Base-by-base conservation (phyloP, 768 basidiomycete species). In the Suillus ampliporus region DNA sequence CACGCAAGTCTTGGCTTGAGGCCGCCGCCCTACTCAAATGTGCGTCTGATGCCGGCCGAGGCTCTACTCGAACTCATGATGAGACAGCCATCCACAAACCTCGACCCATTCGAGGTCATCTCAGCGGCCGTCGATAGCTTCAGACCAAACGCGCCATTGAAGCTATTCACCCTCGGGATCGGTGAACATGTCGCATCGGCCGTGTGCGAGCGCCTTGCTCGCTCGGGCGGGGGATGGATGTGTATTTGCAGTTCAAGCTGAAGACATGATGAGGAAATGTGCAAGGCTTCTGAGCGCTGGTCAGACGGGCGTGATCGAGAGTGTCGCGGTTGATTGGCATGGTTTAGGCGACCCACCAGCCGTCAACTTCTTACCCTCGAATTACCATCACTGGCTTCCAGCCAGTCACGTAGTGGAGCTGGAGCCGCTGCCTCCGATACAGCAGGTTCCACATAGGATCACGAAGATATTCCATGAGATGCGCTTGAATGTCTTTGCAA, bases 101-200 rank as follows among this genome's bases (percentile, higher is more conserved):
- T 77, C 15, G 41, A 59, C 1, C 64, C 78, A 40, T 54, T 57
- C 7, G 26, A 7, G 1, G 19, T 68, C 19, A 63, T 77, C 13
- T 56, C 72, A 3, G 53, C 64, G 2, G 81, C 79, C 19, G 76
- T 85, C 5, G 59, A 34, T 3, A 61, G 56, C 19, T 71, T 81
- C 31, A 53, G 71, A 1, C 43, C 65, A 0, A 47, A 69, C 9
- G 75, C 77, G 0, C 77, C 78, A 5, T 64, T 85, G 1, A 84
- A 85, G 14, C 75, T 88, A 6, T 89, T 87, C 63, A 78, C 81
- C 9, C 79, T 89, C 3, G 88, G 87, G 1, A 85, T 89, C 15
- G 88, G 89, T 13, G 56, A 74, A 26, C 67, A 65, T 1, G 80
- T 82, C 2, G 86, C 86, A 3, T 84, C 78, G 4, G 82, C 78